Base-by-base conservation (phyloP, 176 grass and related monocot species). In the Poa pratensis region DNA sequence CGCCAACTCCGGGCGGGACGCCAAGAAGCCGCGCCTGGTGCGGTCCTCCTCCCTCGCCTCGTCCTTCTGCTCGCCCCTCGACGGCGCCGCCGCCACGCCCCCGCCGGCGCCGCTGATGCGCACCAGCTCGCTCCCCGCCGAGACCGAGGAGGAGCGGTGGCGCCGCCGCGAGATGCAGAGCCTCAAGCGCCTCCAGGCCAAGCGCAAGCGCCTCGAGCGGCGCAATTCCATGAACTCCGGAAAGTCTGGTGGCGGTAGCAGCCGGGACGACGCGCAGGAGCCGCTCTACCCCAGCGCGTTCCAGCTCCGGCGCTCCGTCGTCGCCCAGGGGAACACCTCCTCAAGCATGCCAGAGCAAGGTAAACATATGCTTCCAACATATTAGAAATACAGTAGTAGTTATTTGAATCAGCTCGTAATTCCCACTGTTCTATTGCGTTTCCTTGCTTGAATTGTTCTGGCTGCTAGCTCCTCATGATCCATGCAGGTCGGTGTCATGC, bases 141-240 rank as follows among this genome's bases (percentile, higher is more conserved):
- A 88, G 79, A 82, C 80, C 22, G 87, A 92, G 75, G 97, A 96
- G 76, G 86, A 91, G 37, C 75, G 87, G 59, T 72, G 87, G 52
- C 90, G 93, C 60, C 90, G 86, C 18, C 91, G 86, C 23, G 92
- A 92, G 53, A 74, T 94, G 71, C 91, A 92, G 94, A 92, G 90
- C 78, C 70, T 91, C 82, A 90, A 94, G 82, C 87, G 94, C 9
- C 39, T 94, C 39, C 88, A 92, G 76, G 94, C 92, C n/a, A 99
- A 96, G 90, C 89, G 93, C 80, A 96, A 96, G 88, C 88, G 91
- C 23, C 82, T 94, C 26, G 92, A 96, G 88, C 91, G 92, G 18
- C 89, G 90, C 7, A 99, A 88, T 86, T 94, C 94, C 11, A 82
- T 99, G 76, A 92, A 86, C 83, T 94, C 90, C 0, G 83, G 81